Evolutionary conservation across 495 filamentous ascomycete genomes (phyloP).

Genomic region (Cercophora samala): DNA sequence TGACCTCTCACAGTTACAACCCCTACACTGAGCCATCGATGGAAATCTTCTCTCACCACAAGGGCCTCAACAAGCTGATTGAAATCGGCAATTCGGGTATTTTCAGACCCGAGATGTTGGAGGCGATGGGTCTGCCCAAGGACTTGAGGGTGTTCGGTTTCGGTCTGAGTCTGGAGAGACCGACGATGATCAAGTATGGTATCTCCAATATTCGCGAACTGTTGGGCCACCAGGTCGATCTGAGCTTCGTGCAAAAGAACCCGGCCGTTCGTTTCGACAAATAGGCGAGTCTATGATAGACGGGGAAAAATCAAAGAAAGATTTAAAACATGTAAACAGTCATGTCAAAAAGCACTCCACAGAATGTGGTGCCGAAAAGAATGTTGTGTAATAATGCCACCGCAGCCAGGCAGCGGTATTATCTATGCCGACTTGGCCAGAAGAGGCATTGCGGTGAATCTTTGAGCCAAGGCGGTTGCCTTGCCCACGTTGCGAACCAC

Average conservation of each 20-base stretch:
- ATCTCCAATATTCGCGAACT: conserved; percentile 84
- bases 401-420: background rate
- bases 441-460: conserved; percentile 7
- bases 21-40: conserved; percentile 85
- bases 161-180: conserved; percentile 85
- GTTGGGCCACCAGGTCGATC: conserved; percentile 78
- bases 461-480: conserved; percentile 9
- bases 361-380: background rate
- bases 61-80: conserved; percentile 83
- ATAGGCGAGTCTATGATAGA: background rate
- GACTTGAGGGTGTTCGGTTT: conserved; percentile 87
- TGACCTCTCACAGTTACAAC: conserved; percentile 74
- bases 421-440: background rate
- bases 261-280: conserved; percentile 80
- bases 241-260: conserved; percentile 76
- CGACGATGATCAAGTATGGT: conserved; percentile 96
- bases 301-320: conserved; percentile 3
- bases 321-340: background rate
- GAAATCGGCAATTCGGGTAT: conserved; percentile 98
- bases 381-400: background rate
- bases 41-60: conserved; percentile 83
- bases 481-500: conserved; percentile 18
- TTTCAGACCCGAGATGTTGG: conserved; percentile 96
- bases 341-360: background rate
- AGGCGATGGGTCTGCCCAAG: conserved; percentile 80